Evolutionary conservation across 192 early-diverging fungal genomes (phyloP).

Genomic region (Umbelopsis vinacea): DNA sequence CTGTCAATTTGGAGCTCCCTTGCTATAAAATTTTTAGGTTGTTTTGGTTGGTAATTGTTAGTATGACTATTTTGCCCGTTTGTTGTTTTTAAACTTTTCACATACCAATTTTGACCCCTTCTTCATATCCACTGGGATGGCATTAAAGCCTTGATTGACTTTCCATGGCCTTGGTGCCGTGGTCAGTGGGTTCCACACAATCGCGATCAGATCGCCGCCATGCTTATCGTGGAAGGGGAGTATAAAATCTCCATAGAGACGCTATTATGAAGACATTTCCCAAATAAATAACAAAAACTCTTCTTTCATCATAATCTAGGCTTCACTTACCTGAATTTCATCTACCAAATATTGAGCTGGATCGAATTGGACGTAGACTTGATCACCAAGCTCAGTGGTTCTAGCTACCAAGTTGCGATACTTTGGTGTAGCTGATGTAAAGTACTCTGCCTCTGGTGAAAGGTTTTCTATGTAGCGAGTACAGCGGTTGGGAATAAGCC

Average conservation of each 20-base stretch:
- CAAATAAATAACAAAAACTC: conserved; percentile 13
- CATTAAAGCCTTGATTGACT: conserved; percentile 63
- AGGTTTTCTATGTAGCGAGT: conserved; percentile 65
- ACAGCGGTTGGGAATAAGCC: conserved; percentile 61
- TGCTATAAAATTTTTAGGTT: conserved; percentile 23
- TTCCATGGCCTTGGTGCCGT: conserved; percentile 67
- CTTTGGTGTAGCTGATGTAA: conserved; percentile 54
- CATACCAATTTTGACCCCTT: conserved; percentile 53
- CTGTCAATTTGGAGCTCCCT: conserved; percentile 49
- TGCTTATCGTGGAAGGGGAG: conserved; percentile 77
- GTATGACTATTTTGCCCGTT: neutral
- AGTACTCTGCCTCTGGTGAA: conserved; percentile 55
- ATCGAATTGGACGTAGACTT: conserved; percentile 75
- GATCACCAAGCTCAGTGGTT: conserved; percentile 58
- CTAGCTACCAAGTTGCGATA: conserved; percentile 74
- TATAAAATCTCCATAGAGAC: conserved; percentile 62
- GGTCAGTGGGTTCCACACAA: conserved; percentile 67
- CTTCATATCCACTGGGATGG: conserved; percentile 53
- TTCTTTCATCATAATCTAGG: neutral
- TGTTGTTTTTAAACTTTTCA: neutral
- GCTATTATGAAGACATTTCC: conserved; percentile 26
- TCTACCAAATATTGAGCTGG: conserved; percentile 69
- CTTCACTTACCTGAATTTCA: conserved; percentile 61
- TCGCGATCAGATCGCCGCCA: conserved; percentile 71
- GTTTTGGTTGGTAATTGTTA: conserved; percentile 36